Evolutionary conservation across 169 alveolate genomes (phyloP).

Genomic region (Amoebophrya sp.): DNA sequence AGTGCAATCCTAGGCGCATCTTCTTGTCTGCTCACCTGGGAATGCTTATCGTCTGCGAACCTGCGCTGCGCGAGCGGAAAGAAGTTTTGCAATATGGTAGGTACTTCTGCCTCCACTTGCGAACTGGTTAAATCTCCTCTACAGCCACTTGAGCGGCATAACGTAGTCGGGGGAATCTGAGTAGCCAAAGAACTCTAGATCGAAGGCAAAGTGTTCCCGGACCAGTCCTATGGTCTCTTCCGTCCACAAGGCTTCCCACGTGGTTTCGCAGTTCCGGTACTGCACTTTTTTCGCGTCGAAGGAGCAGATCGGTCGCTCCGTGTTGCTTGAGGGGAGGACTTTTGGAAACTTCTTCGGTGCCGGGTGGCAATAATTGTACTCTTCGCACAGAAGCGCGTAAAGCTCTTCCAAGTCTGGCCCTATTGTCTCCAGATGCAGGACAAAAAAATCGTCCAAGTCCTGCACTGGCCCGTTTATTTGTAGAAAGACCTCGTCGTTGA

Average conservation of each 20-base stretch:
- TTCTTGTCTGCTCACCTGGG: too few species aligned
- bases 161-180: neutral
- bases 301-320: neutral
- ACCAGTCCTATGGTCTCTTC: neutral
- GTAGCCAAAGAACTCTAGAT: neutral
- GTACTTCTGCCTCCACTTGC: too few species aligned
- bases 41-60: too few species aligned
- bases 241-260: conserved; percentile 17
- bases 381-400: neutral
- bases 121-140: too few species aligned
- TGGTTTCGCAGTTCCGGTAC: neutral
- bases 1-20: neutral
- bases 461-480: neutral
- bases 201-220: conserved; percentile 9
- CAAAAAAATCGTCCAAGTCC: neutral
- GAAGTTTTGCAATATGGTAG: too few species aligned
- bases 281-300: neutral
- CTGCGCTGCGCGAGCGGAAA: too few species aligned
- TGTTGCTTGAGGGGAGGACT: neutral
- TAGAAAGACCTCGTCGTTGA: conserved; percentile 12
- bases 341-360: neutral
- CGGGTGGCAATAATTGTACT: neutral
- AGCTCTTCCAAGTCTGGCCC: neutral
- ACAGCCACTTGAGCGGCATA: conserved; percentile 14
- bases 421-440: neutral